Evolutionary conservation across 805 yeast genomes (phyloP).

Genomic region (Yarrowia deformans): DNA sequence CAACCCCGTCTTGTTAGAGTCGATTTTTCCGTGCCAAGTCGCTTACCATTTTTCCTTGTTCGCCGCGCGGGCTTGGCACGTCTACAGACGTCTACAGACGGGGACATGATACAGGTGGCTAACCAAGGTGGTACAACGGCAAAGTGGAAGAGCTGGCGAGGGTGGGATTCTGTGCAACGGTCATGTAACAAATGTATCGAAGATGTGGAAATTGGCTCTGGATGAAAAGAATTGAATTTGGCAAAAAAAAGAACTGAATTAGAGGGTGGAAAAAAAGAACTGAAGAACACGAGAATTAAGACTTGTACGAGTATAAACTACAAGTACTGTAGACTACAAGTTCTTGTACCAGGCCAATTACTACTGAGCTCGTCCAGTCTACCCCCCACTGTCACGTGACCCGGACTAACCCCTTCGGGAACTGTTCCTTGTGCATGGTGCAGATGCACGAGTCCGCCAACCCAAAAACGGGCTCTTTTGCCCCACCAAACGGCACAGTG

Average conservation of each 20-base stretch:
- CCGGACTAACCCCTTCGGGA: constrained; percentile 3
- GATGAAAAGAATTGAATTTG: too few relatives aligned
- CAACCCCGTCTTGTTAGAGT: neutral
- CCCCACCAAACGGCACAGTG: constrained; percentile 35
- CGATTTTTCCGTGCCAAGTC: constrained; percentile 16
- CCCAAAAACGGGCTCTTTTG: neutral
- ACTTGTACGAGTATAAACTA: too few relatives aligned
- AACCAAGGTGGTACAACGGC: neutral
- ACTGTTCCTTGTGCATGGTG: neutral
- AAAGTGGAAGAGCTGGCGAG: neutral
- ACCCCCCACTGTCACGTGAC: neutral
- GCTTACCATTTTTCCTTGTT: neutral
- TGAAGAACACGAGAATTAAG: too few relatives aligned
- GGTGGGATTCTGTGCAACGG: neutral
- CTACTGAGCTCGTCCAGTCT: too few relatives aligned
- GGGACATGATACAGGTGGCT: neutral
- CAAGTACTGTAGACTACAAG: too few relatives aligned
- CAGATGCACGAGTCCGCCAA: neutral
- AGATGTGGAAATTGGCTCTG: too few relatives aligned
- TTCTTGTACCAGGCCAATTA: too few relatives aligned
- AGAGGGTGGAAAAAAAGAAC: too few relatives aligned
- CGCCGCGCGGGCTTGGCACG: neutral
- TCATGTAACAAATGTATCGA: constrained; percentile 6
- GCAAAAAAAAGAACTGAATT: too few relatives aligned
- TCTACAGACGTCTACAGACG: neutral